Conservation (phyloP, 345 rosid species). For the Chamaenerion angustifolium region DNA sequence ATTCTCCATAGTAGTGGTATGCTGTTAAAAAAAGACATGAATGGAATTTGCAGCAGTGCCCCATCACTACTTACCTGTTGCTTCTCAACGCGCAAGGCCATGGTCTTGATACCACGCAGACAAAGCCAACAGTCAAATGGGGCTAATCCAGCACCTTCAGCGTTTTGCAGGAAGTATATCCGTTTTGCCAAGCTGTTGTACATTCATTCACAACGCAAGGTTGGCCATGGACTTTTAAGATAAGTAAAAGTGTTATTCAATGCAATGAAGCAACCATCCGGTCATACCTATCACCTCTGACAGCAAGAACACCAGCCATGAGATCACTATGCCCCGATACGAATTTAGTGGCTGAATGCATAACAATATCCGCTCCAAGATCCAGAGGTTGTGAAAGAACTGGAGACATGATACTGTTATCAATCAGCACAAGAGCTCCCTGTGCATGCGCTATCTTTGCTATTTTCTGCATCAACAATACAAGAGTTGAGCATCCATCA, state of each 20-base stretch:
- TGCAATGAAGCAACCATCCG: conserved; percentile 1
- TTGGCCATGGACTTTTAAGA: no score
- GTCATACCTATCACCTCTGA: conserved; percentile 75
- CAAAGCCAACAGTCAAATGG: conserved; percentile 98
- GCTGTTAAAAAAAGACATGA: background rate
- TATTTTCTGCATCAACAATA: conserved; percentile 39
- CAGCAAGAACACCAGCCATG: conserved; percentile 97
- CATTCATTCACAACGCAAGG: no score
- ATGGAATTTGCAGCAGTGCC: background rate
- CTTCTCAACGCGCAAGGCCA: conserved; percentile 86
- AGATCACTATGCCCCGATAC: conserved; percentile 90
- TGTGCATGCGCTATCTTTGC: conserved; percentile 67
- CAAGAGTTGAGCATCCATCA: background rate
- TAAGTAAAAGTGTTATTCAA: background rate
- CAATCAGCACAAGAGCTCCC: conserved; percentile 78
- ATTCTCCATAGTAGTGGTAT: no score
- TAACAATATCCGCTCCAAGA: conserved; percentile 97
- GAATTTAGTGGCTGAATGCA: conserved; percentile 96
- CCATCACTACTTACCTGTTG: conserved; percentile 48
- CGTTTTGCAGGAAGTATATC: conserved; percentile 84
- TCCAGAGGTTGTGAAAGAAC: conserved; percentile 76
- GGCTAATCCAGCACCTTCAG: conserved; percentile 90
- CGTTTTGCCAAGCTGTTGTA: conserved; percentile 61
- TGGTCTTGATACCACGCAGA: conserved; percentile 80
- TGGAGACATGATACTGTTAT: conserved; percentile 92